phyloP scores from a whole-genome alignment of 2,329 filamentous ascomycete genomes.

The Didymosphaeria variabile region DNA sequence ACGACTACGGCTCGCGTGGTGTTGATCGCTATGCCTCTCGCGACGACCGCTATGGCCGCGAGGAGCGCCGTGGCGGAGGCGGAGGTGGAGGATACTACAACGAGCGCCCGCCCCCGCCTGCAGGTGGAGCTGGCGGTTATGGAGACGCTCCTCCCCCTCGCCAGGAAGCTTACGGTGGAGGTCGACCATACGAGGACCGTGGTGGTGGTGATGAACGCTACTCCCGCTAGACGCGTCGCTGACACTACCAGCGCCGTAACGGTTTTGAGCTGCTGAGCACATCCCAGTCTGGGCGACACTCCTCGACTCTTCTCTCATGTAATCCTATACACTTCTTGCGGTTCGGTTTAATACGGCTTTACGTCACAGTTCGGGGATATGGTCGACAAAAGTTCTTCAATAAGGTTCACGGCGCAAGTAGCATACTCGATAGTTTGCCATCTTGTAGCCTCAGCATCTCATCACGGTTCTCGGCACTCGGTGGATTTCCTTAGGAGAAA shows the following conservation, averaged over 20 bases:
- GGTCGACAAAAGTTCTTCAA: slow-evolving; percentile 52
- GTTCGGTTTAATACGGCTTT: slow-evolving; percentile 51
- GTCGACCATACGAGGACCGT: slow-evolving; percentile 51
- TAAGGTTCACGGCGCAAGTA: slow-evolving; percentile 46
- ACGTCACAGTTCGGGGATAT: slow-evolving; percentile 43
- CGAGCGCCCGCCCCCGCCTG: slow-evolving; percentile 57
- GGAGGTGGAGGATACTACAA: slow-evolving; percentile 66
- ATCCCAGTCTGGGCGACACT: slow-evolving; percentile 37
- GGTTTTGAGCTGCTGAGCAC: slow-evolving; percentile 42
- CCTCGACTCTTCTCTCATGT: slow-evolving; percentile 44
- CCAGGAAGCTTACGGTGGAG: slow-evolving; percentile 46
- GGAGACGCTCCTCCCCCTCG: slow-evolving; percentile 48
- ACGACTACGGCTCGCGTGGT: slow-evolving; percentile 50
- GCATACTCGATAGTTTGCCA: slow-evolving; percentile 45
- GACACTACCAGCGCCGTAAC: slow-evolving; percentile 49
- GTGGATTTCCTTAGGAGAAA: slow-evolving; percentile 54
- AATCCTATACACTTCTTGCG: slow-evolving; percentile 47
- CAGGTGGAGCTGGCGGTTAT: slow-evolving; percentile 39
- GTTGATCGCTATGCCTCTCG: slow-evolving; percentile 60
- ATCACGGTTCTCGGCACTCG: slow-evolving; percentile 48
- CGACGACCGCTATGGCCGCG: slow-evolving; percentile 57
- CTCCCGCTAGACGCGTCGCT: slow-evolving; percentile 48
- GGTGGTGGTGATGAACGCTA: slow-evolving; percentile 58
- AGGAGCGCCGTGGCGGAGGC: slow-evolving; percentile 64
- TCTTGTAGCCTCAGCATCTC: slow-evolving; percentile 42